Evolutionary conservation across 306 rosid genomes (phyloP), one percentile per base, ranked within the genome.

Genomic region (Cicer arietinum): DNA sequence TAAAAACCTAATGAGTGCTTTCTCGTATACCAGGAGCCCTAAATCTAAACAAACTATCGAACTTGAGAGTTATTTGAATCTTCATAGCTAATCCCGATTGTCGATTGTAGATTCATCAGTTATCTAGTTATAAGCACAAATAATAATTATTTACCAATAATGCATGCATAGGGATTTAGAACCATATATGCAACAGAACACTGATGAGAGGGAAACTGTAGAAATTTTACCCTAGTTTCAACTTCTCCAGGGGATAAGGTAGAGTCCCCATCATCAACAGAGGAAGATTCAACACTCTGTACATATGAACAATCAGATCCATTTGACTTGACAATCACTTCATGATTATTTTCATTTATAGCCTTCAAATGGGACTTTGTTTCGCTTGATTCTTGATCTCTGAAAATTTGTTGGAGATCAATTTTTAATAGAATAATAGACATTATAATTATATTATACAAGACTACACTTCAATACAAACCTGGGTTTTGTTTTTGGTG

Each of bases 401-500:
- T 85, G 81, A 65, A 75, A 81, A 77, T 35, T 68, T 57, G 60
- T 13, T 71, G 14, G 53, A 80, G 70, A 30, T 81, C 75, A 74
- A 59, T 39, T 7, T 35, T 81, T 51, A 52, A 46, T 51, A 54
- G 52, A 51, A 63, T 43, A 74, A 52, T 60, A 42, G 16, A 9
- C 66, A 70, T 50, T 10, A 69, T 69, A 17, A 51, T 43, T n/a
- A 70, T 69, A 12, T 64, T 48, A 69, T 17, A 50, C 52, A 78
- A 54, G 35, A 62, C 65, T 43, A 51, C 20, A 41, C 48, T 71
- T 35, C 70, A 30, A 58, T 37, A 74, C 88, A 81, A 81, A 85
- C 88, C 88, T 81, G 65, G 48, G 73, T 78, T 78, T 85, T 61
- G 58, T 71, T 58, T 74, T 71, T 59, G 85, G 88, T 41, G 84